These are phyloP conservation scores for Kodamaea derodonti DNA, from an alignment of 1,139 yeast species.

Conservation along the genomic window DNA sequence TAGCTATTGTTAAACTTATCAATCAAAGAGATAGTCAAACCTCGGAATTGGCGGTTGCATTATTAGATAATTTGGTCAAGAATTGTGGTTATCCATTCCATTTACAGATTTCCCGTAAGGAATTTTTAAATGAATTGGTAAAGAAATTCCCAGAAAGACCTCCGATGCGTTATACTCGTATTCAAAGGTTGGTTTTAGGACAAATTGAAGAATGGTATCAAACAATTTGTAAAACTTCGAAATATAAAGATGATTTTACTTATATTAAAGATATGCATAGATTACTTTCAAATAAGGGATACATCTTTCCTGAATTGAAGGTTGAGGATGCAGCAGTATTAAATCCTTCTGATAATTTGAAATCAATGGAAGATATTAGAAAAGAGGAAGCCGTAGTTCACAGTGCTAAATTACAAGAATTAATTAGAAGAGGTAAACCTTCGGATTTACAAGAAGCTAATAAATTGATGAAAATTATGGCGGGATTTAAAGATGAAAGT, in stretches of 20 bases:
- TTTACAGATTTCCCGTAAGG: constrained; percentile 90
- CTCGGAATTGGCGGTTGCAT: constrained; percentile 50
- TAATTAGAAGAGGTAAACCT: constrained; percentile 93
- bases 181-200: constrained; percentile 80
- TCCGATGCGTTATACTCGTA: constrained; percentile 76
- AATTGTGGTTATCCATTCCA: constrained; percentile 98
- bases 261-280: constrained; percentile 96
- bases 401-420: constrained; percentile 91
- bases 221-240: constrained; percentile 85
- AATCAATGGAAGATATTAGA: constrained; percentile 86
- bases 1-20: constrained; percentile 80
- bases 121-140: constrained; percentile 88
- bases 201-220: constrained; percentile 97
- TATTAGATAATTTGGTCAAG: constrained; percentile 87
- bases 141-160: constrained; percentile 94
- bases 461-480: constrained; percentile 95
- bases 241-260: constrained; percentile 87
- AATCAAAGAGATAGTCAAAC: constrained; percentile 84
- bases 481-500: constrained; percentile 88
- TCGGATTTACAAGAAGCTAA: constrained; percentile 95
- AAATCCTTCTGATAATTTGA: constrained; percentile 85
- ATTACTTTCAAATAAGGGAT: constrained; percentile 79
- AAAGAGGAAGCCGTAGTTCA: constrained; percentile 91
- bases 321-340: constrained; percentile 90
- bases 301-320: constrained; percentile 86